A percentile compares a stretch with the other conserved stretches of the same genome.
Conservation (phyloP, 805 yeast genomes). For the Kodamaea laetipori region DNA sequence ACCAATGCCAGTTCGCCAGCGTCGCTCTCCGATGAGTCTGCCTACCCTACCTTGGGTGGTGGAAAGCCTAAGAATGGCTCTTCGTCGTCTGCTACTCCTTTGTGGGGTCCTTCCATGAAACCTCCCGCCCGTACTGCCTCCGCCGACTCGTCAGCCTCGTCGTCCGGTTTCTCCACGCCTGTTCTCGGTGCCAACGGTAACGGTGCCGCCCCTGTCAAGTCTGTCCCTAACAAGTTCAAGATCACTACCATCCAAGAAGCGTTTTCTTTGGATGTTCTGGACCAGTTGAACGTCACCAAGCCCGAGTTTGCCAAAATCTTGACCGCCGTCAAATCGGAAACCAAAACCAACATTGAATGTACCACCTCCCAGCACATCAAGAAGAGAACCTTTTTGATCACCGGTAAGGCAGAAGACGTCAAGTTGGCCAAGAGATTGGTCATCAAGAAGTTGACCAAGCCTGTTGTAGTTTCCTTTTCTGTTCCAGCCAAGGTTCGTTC, state of each 20-base stretch:
- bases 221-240: constrained; percentile 26
- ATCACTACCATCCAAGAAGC: constrained; percentile 74
- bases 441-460: constrained; percentile 74
- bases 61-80: constrained; percentile 27
- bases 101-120: constrained; percentile 44
- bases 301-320: constrained; percentile 71
- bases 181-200: constrained; percentile 19
- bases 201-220: constrained; percentile 17
- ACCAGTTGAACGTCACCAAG: constrained; percentile 63
- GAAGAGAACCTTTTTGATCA: constrained; percentile 78
- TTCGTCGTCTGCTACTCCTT: constrained; percentile 23
- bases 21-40: constrained; percentile 52
- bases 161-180: constrained; percentile 20
- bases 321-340: constrained; percentile 57
- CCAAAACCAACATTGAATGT: constrained; percentile 74
- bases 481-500: constrained; percentile 80
- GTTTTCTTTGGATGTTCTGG: constrained; percentile 69
- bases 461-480: constrained; percentile 57
- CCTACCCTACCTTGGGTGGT: constrained; percentile 69
- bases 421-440: constrained; percentile 73
- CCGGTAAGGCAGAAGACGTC: constrained; percentile 71
- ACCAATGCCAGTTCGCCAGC: constrained; percentile 34
- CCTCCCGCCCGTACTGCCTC: constrained; percentile 23
- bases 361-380: constrained; percentile 75
- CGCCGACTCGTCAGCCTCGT: constrained; percentile 12